Conservation (phyloP, 495 filamentous ascomycete genomes). For the Cladorrhinum samala region DNA sequence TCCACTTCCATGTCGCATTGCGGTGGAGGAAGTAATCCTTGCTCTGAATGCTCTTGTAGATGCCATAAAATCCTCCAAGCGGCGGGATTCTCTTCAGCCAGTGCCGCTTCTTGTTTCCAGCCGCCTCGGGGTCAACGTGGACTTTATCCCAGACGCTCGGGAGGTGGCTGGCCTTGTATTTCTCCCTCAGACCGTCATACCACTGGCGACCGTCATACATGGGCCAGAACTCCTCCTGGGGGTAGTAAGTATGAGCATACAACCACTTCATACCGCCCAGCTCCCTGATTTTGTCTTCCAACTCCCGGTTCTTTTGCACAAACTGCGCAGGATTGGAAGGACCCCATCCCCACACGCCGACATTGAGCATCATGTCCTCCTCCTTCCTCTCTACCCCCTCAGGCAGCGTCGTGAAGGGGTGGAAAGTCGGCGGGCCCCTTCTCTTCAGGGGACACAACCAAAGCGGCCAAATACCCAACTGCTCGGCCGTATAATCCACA, state of each 20-base stretch:
- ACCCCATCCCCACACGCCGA: conserved; percentile 52
- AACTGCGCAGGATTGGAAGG: conserved; percentile 35
- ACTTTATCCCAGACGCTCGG: conserved; percentile 56
- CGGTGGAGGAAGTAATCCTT: conserved; percentile 50
- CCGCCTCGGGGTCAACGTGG: conserved; percentile 29
- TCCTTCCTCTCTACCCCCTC: conserved; percentile 12
- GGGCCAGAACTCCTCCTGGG: conserved; percentile 48
- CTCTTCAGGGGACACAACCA: conserved; percentile 55
- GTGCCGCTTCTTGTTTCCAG: conserved; percentile 24
- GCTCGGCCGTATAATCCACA: conserved; percentile 44
- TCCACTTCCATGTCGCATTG: conserved; percentile 47
- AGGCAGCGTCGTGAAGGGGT: conserved; percentile 37
- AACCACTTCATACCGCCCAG: conserved; percentile 62
- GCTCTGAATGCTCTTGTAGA: conserved; percentile 50
- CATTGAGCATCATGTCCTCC: conserved; percentile 45
- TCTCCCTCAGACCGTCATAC: conserved; percentile 48
- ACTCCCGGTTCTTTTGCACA: conserved; percentile 52
- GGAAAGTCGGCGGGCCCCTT: conserved; percentile 37
- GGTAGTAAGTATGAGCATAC: conserved; percentile 57
- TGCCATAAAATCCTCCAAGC: conserved; percentile 49
- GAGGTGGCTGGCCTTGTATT: conserved; percentile 46
- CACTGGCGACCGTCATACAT: conserved; percentile 45
- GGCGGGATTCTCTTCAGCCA: conserved; percentile 42
- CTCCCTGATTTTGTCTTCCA: conserved; percentile 58
- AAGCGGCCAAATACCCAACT: conserved; percentile 50